Percentiles rank a stretch among this genome's conserved stretches.
Evolutionary conservation across 1,284 basidiomycete species (phyloP).

Genomic region (Sporisorium sorghi): DNA sequence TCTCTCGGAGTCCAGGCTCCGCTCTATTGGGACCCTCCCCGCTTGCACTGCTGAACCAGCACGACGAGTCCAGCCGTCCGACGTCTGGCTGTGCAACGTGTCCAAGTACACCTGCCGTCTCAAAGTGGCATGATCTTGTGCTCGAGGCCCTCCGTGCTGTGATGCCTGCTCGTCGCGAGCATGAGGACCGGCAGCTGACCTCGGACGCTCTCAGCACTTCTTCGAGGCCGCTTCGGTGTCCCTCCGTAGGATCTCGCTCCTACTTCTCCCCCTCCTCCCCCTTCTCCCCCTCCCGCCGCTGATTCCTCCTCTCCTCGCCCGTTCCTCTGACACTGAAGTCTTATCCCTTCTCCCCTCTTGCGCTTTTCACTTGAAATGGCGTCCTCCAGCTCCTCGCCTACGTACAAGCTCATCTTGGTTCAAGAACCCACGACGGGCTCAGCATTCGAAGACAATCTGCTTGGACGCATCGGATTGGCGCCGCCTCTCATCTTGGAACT

Average conservation of each 20-base stretch:
- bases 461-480: slow-evolving; percentile 51
- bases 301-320: neutral
- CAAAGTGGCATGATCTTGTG: neutral
- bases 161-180: neutral
- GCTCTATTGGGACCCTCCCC: neutral
- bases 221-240: neutral
- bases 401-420: slow-evolving; percentile 40
- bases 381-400: slow-evolving; percentile 11
- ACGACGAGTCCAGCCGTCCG: neutral
- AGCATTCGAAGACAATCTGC: slow-evolving; percentile 53
- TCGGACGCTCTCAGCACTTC: slow-evolving; percentile 1
- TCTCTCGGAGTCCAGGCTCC: slow-evolving; percentile 7
- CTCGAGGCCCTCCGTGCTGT: neutral
- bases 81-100: neutral
- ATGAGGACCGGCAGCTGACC: neutral
- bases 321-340: neutral
- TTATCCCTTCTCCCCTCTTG: neutral
- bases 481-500: slow-evolving; percentile 56
- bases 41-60: neutral
- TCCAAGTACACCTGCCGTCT: neutral
- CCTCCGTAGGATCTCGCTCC: neutral
- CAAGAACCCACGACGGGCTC: slow-evolving; percentile 51
- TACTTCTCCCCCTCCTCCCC: neutral
- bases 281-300: neutral
- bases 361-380: slow-evolving; percentile 7